Base-by-base conservation (phyloP, 2,329 filamentous ascomycete species). In the Didymella arachidicola region DNA sequence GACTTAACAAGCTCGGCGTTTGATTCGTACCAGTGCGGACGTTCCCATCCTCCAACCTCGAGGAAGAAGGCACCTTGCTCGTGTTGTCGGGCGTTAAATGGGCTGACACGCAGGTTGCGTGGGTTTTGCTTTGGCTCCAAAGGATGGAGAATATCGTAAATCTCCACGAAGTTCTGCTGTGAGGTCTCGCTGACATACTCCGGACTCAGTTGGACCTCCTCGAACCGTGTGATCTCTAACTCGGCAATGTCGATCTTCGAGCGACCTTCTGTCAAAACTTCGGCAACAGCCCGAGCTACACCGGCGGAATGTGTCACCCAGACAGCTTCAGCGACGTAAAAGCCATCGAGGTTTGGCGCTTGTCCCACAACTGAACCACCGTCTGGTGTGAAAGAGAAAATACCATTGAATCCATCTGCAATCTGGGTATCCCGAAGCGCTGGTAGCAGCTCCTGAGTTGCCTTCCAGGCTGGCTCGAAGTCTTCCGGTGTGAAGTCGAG, bases 231-330 rank as follows among this genome's bases (percentile, higher is more conserved):
- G 0, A 89, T 72, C 38, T 88, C 86, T 63, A 85, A 87, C 39
- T 86, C 86, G 2, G 82, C 76, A 4, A 88, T 75, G 50, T 88
- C 86, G 32, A 87, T 79, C 4, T 79, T 72, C 0, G 86, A 86
- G 25, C 77, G 78, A 2, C 86, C 86, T 0, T 78, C 79, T 0
- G 86, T 88, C 26, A 89, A 74, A 0, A 86, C 67, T 67, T 89
- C 81, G 0, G 86, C 86, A 1, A 89, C 69, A 0, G 86, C 85
- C 26, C 84, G 82, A 8, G 86, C 86, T 1, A 88, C 83, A 25
- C 86, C 86, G 0, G 85, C 86, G 0, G 86, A 88, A 62, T 89
- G 86, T 18, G 86, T 89, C 0, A 88, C 86, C 86, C 86, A 89
- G 0, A 89, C 85, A 5, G 86, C 86, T 65, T 89, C 86, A 0